A percentile compares a stretch with the other conserved stretches of the same genome.
Evolutionary conservation across 2,329 filamentous ascomycete genomes (phyloP).

Genomic region (Claviceps purpurea): DNA sequence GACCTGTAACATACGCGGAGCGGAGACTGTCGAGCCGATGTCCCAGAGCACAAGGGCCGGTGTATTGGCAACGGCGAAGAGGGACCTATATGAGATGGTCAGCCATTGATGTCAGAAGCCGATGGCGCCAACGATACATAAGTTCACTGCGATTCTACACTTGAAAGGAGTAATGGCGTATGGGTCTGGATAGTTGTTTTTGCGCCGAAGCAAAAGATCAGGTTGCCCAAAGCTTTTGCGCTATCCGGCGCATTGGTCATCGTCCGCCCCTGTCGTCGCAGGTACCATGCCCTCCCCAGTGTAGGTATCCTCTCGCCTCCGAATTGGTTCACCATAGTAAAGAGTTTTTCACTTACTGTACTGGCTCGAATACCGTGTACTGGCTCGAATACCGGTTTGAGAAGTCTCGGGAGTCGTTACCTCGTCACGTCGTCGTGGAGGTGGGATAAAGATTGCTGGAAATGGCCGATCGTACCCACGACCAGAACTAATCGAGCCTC

Average conservation of each 20-base stretch:
- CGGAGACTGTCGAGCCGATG: constrained; percentile 9
- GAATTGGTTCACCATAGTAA: neutral
- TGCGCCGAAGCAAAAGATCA: neutral
- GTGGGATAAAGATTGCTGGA: neutral
- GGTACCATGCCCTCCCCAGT: neutral
- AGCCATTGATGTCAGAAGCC: neutral
- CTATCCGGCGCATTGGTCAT: constrained; percentile 1
- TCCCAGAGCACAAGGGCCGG: constrained; percentile 12
- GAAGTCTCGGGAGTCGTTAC: neutral
- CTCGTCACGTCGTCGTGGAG: neutral
- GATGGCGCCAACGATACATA: neutral
- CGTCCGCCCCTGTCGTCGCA: neutral
- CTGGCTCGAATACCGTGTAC: neutral
- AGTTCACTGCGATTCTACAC: neutral
- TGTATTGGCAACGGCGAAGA: neutral
- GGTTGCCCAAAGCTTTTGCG: neutral
- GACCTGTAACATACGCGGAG: constrained; percentile 1
- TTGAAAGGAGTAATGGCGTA: neutral
- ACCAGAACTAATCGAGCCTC: neutral
- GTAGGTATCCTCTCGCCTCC: constrained; percentile 1
- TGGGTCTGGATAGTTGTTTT: neutral
- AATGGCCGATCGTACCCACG: neutral
- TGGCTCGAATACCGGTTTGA: neutral
- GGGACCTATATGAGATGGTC: constrained; percentile 1
- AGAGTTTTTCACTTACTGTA: neutral